Evolutionary conservation across 2,329 filamentous ascomycete genomes (phyloP).

Genomic region (Arthrobotrys iridis): DNA sequence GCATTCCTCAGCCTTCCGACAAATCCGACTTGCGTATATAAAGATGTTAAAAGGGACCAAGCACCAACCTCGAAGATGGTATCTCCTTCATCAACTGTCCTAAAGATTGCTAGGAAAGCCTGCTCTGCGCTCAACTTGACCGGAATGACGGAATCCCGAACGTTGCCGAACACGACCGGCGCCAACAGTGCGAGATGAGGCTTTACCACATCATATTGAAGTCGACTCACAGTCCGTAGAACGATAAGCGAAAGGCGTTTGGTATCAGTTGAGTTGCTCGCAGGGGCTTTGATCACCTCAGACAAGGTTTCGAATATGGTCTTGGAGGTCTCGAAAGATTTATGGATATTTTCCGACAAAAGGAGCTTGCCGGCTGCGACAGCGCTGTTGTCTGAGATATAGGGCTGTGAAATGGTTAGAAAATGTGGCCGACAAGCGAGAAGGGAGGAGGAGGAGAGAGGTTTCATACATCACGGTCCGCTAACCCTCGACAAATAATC

Average conservation of each 20-base stretch:
- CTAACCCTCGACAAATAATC: constrained; percentile 82
- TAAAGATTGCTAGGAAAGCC: constrained; percentile 89
- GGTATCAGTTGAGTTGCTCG: constrained; percentile 69
- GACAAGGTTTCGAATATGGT: constrained; percentile 82
- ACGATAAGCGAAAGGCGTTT: constrained; percentile 88
- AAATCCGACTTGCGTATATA: constrained; percentile 23
- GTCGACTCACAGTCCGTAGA: constrained; percentile 81
- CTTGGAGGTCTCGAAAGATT: constrained; percentile 79
- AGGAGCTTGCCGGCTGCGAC: constrained; percentile 92
- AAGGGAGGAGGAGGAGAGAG: not conserved
- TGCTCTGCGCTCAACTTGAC: constrained; percentile 95
- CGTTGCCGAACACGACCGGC: constrained; percentile 84
- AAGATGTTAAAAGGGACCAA: not conserved
- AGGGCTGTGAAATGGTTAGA: constrained; percentile 67
- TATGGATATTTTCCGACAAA: constrained; percentile 70
- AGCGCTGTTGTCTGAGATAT: constrained; percentile 86
- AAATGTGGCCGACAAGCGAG: constrained; percentile 1
- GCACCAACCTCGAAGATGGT: constrained; percentile 55
- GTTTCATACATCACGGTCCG: constrained; percentile 75
- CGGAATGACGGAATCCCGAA: constrained; percentile 90
- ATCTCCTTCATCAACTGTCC: constrained; percentile 82
- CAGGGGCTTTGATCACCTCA: constrained; percentile 71
- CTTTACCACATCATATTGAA: constrained; percentile 77
- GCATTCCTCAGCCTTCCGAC: constrained; percentile 35
- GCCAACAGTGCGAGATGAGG: constrained; percentile 84